Percentiles rank a stretch among this genome's conserved stretches.
Evolutionary conservation across 2,329 filamentous ascomycete genomes (phyloP).

Genomic region (Periconia digitata): DNA sequence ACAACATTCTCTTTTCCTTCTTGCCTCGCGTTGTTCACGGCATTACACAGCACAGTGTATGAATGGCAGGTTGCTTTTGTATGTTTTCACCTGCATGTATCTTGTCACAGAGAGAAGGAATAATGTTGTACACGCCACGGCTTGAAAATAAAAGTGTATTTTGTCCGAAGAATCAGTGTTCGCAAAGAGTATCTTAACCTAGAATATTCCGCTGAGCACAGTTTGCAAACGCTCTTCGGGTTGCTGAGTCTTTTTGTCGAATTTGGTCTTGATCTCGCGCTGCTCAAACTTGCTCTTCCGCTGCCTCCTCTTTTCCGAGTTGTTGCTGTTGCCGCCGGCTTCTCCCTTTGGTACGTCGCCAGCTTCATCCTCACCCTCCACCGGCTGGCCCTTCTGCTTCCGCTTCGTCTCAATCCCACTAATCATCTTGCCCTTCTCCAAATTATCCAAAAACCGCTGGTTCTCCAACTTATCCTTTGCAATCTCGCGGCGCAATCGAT

Average conservation of each 20-base stretch:
- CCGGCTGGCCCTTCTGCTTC: constrained; percentile 53
- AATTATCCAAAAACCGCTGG: constrained; percentile 76
- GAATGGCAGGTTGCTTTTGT: too few relatives aligned
- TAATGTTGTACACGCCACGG: too few relatives aligned
- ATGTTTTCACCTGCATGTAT: too few relatives aligned
- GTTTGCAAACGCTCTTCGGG: constrained; percentile 33
- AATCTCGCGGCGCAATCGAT: constrained; percentile 76
- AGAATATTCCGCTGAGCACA: constrained; percentile 43
- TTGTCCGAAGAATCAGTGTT: too few relatives aligned
- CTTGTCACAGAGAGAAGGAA: too few relatives aligned
- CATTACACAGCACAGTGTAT: too few relatives aligned
- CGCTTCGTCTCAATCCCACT: constrained; percentile 58
- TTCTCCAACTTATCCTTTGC: constrained; percentile 75
- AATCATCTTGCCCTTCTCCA: constrained; percentile 78
- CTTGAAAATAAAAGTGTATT: too few relatives aligned
- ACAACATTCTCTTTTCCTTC: too few relatives aligned
- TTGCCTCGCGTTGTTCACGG: too few relatives aligned
- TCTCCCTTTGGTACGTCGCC: constrained; percentile 38
- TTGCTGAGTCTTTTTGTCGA: constrained; percentile 33
- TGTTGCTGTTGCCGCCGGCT: constrained; percentile 4
- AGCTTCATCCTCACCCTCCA: constrained; percentile 39
- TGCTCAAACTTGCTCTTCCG: constrained; percentile 65
- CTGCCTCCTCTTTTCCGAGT: constrained; percentile 28
- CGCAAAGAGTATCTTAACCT: too few relatives aligned
- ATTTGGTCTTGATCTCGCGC: constrained; percentile 54